Evolutionary conservation across 208 protist genomes (phyloP).

Genomic region (Leishmania major): DNA sequence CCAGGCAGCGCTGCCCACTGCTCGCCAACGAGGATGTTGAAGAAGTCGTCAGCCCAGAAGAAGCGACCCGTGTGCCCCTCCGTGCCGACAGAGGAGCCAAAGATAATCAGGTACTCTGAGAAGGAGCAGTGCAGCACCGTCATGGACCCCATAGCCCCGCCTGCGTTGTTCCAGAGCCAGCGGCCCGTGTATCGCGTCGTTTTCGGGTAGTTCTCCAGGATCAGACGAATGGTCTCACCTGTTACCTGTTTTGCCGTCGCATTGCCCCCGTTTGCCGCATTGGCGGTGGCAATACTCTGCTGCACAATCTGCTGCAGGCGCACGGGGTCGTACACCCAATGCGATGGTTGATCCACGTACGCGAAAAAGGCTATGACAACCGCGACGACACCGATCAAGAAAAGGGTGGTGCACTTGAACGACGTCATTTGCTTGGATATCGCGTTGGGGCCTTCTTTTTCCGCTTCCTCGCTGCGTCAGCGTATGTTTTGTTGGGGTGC

Average conservation of each 20-base stretch:
- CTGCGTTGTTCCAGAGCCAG: conserved; percentile 93
- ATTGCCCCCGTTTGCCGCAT: conserved; percentile 41
- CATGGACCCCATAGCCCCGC: conserved; percentile 93
- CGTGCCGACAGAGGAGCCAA: conserved; percentile 87
- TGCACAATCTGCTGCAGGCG: conserved; percentile 72
- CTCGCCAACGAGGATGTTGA: conserved; percentile 92
- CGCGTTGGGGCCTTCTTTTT: background rate
- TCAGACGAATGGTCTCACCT: conserved; percentile 60
- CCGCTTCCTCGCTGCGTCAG: background rate
- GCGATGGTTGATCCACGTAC: conserved; percentile 56
- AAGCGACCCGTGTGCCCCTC: conserved; percentile 91
- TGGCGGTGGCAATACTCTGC: conserved; percentile 65
- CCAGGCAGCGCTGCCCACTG: conserved; percentile 78
- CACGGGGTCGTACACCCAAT: conserved; percentile 82
- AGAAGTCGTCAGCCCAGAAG: conserved; percentile 87
- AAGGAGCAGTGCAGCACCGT: conserved; percentile 90
- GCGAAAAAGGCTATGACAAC: conserved; percentile 45
- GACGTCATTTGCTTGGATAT: background rate
- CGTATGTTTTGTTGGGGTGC: background rate
- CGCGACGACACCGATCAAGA: conserved; percentile 38
- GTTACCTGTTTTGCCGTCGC: conserved; percentile 53
- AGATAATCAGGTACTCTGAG: conserved; percentile 94
- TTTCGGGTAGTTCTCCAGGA: conserved; percentile 72
- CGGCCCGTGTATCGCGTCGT: conserved; percentile 54
- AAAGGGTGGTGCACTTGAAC: background rate